A percentile compares a stretch with the other conserved stretches of the same genome.
These are phyloP conservation scores for Astraeus odoratus DNA, from an alignment of 768 basidiomycete species.

Conservation along the genomic window DNA sequence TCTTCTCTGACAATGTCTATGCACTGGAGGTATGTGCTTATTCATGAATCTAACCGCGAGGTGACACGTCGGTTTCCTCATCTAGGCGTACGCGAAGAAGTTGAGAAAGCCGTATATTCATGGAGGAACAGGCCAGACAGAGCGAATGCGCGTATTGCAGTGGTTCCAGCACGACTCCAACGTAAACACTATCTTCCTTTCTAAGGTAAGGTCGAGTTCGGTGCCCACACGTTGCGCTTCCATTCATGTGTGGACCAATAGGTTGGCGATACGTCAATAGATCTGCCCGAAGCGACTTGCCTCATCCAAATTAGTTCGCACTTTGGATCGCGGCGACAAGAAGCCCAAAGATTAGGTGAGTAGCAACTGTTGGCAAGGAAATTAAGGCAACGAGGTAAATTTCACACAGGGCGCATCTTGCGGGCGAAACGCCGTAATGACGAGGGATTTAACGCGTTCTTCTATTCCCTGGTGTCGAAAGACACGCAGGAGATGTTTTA, in stretches of 20 bases:
- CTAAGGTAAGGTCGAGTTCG: constrained; percentile 57
- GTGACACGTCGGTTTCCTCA: not conserved
- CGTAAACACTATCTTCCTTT: constrained; percentile 97
- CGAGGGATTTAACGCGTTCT: constrained; percentile 99
- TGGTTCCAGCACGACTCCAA: constrained; percentile 93
- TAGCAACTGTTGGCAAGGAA: constrained; percentile 6
- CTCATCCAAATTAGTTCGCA: constrained; percentile 99
- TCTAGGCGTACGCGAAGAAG: constrained; percentile 86
- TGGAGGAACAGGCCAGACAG: constrained; percentile 89
- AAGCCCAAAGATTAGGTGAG: constrained; percentile 90
- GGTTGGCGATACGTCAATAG: constrained; percentile 98
- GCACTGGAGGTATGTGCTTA: constrained; percentile 74
- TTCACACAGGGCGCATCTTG: constrained; percentile 73
- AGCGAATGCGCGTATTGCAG: constrained; percentile 91
- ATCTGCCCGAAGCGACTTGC: constrained; percentile 97
- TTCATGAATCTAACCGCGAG: constrained; percentile 1
- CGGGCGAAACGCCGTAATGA: constrained; percentile 97
- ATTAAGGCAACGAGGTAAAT: constrained; percentile 13
- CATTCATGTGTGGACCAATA: constrained; percentile 25
- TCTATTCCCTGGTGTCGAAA: constrained; percentile 97
- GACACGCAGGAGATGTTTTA: constrained; percentile 99
- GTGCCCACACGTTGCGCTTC: constrained; percentile 7
- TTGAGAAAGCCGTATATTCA: constrained; percentile 94
- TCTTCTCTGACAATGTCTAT: constrained; percentile 98
- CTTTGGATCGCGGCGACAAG: constrained; percentile 96